A percentile compares a stretch with the other conserved stretches of the same genome.
phyloP scores from a whole-genome alignment of 768 basidiomycete species.

The Russula sp. region DNA sequence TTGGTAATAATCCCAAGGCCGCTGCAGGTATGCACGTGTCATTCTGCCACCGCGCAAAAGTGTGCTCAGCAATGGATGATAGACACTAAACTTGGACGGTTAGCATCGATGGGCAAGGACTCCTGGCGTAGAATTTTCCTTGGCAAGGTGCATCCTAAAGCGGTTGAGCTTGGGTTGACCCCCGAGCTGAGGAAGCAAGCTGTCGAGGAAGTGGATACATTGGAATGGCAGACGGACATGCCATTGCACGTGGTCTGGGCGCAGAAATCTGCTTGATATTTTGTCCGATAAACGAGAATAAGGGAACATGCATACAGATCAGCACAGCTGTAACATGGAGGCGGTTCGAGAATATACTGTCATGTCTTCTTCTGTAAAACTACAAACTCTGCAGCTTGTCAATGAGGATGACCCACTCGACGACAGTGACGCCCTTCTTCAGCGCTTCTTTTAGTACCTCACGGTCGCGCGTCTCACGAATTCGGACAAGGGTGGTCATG shows the following conservation, averaged over 20 bases:
- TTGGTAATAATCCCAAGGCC: neutral
- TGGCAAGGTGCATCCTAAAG: neutral
- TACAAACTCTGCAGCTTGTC: slow-evolving; percentile 27
- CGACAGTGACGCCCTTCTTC: slow-evolving; percentile 53
- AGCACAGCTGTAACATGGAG: no score
- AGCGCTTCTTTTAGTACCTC: no score
- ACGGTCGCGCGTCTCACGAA: no score
- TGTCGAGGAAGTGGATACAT: neutral
- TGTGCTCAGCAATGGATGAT: neutral
- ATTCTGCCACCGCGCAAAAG: neutral
- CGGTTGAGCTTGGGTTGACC: slow-evolving; percentile 1
- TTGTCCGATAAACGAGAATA: no score
- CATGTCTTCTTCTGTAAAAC: no score
- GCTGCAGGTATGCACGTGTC: neutral
- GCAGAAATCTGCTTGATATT: slow-evolving; percentile 1
- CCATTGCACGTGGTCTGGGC: slow-evolving; percentile 8
- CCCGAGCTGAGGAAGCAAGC: slow-evolving; percentile 5
- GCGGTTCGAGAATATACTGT: no score
- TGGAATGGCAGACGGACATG: slow-evolving; percentile 2
- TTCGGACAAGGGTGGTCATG: no score
- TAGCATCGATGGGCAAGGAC: neutral
- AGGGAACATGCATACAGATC: no score
- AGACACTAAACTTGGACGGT: neutral
- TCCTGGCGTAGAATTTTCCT: slow-evolving; percentile 1
- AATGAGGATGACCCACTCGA: slow-evolving; percentile 44